Evolutionary conservation across 2,329 filamentous ascomycete genomes (phyloP), one percentile per base, ranked within the genome.

Genomic region (Lecanicillium sp.): DNA sequence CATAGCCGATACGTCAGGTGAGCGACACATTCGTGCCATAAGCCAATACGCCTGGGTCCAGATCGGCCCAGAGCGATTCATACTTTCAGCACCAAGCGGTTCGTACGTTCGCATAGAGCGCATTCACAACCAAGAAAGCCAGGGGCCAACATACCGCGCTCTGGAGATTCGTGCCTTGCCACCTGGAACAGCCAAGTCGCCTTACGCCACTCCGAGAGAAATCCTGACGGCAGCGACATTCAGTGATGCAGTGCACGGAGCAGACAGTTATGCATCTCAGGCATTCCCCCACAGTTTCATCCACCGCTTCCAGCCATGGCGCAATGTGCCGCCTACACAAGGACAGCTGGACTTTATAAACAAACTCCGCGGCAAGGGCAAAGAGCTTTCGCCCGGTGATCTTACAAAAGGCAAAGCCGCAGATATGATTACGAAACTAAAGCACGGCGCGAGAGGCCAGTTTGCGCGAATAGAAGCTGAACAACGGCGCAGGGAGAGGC

Each of bases 341-440:
- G 73, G 71, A 4, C 78, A 92, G 56, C 57, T 94, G 2, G 65
- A 72, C 27, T 81, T 84, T 40, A 57, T 92, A 38, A 87, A 88
- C 52, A 83, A 78, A 51, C 52, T 80, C 4, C 68, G 80, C 8
- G 60, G 60, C 1, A 62, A 72, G 37, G 45, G 48, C 67, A 64
- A 78, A 19, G 64, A 72, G 38, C 53, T 88, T 36, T 70, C 63
- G 2, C 49, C 60, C 0, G 61, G 63, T 0, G 71, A 79, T 19
- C 51, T 94, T 42, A 88, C 75, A 12, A 92, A 89, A 53, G 90
- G 90, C 7, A 78, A 78, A 54, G 89, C 88, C 4, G 73, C 73
- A 4, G 89, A 95, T 56, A 89, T 94, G 83, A 94, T 96, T 47
- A 94, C 86, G 7, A 94, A 94, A 59, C 55, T 95, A 44, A 90